Conservation (phyloP, 164 flowering plant species). For the Cinnamomum chago region DNA sequence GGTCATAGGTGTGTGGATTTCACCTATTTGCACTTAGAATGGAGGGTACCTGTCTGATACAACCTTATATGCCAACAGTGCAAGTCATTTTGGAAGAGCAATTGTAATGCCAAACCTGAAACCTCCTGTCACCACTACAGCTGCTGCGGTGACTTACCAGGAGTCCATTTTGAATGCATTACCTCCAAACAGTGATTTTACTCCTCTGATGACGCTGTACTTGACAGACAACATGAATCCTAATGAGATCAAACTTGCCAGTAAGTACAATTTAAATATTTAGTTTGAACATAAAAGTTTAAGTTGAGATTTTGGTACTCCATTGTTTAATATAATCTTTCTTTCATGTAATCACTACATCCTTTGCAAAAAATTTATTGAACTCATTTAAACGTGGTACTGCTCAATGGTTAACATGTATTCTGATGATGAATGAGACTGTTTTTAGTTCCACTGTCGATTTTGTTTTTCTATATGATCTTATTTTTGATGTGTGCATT, state of each 20-base stretch:
- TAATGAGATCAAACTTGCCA: slow-evolving; percentile 83
- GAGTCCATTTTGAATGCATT: slow-evolving; percentile 77
- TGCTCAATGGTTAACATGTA: no score
- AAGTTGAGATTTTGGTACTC: no score
- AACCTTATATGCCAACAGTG: slow-evolving; percentile 39
- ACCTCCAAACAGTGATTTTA: slow-evolving; percentile 52
- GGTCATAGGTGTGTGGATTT: background rate
- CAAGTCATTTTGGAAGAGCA: slow-evolving; percentile 75
- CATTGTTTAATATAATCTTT: no score
- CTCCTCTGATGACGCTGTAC: slow-evolving; percentile 95
- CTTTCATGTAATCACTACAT: no score
- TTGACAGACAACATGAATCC: slow-evolving; percentile 85
- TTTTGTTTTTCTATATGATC: no score
- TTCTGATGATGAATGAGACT: no score
- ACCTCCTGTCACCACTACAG: slow-evolving; percentile 85
- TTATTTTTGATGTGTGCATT: no score
- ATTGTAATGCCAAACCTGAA: slow-evolving; percentile 92
- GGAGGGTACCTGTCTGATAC: background rate
- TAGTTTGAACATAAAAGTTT: background rate
- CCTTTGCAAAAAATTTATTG: no score
- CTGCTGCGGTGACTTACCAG: slow-evolving; percentile 77
- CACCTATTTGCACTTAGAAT: background rate
- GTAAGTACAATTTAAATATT: slow-evolving; percentile 44
- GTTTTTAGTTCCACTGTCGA: no score
- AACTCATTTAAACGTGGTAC: no score